Percentiles rank a stretch among this genome's conserved stretches.
These are phyloP conservation scores for Melastoma candidum DNA, from an alignment of 441 rosid species.

Conservation along the genomic window DNA sequence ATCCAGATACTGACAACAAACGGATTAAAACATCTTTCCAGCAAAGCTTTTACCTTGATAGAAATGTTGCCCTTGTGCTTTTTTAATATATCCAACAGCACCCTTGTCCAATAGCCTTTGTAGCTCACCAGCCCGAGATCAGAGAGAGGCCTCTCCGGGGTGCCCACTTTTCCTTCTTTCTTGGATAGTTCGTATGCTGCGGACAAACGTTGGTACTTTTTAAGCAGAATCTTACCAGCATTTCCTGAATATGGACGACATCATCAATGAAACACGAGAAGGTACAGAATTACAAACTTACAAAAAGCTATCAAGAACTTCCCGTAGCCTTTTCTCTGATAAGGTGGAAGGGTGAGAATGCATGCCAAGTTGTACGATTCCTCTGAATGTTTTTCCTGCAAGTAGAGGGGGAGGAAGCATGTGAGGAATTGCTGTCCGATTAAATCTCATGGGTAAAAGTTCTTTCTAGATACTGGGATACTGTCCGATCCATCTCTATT, in stretches of 20 bases:
- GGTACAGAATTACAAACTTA: conserved; percentile 27
- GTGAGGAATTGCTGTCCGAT: background rate
- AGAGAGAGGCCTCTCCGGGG: conserved; percentile 97
- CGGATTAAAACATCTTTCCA: no score
- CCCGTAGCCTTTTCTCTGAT: conserved; percentile 99
- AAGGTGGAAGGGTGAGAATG: conserved; percentile 97
- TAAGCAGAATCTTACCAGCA: no score
- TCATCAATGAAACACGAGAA: no score
- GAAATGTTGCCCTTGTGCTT: conserved; percentile 97
- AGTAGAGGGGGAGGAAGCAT: conserved; percentile 4
- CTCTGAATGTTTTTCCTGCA: conserved; percentile 98
- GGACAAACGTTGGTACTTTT: conserved; percentile 7
- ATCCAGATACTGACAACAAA: no score
- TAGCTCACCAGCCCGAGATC: conserved; percentile 94
- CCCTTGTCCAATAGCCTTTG: conserved; percentile 96
- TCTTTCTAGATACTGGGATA: background rate
- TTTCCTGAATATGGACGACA: no score
- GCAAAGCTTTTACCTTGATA: conserved; percentile 52
- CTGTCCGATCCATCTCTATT: no score
- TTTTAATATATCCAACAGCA: conserved; percentile 88
- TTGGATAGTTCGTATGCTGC: conserved; percentile 97
- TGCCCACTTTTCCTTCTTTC: conserved; percentile 97
- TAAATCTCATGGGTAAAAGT: background rate
- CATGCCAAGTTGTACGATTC: conserved; percentile 98
- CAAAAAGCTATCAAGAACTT: conserved; percentile 97